A percentile compares a stretch with the other conserved stretches of the same genome.
Conservation (phyloP, 2,329 filamentous ascomycete genomes). For the Fusarium siculi region DNA sequence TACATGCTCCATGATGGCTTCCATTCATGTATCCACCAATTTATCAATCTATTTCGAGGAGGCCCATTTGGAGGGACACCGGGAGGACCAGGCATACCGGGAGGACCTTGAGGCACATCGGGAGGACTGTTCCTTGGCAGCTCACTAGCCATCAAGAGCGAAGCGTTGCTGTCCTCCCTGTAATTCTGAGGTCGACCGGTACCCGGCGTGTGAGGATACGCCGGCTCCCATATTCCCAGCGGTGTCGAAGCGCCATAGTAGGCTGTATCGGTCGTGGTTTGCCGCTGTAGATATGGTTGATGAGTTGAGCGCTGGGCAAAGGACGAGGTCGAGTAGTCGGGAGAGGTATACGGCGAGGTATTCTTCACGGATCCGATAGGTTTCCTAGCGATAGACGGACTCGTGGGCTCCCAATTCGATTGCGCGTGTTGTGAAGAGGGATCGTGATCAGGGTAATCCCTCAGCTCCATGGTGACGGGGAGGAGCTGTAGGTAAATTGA, state of each 20-base stretch:
- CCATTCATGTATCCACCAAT: constrained; percentile 37
- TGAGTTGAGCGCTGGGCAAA: constrained; percentile 21
- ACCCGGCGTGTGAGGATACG: constrained; percentile 5
- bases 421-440: constrained; percentile 17
- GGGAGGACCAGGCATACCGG: not conserved
- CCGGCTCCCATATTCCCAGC: constrained; percentile 33
- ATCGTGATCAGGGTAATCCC: constrained; percentile 25
- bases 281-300: constrained; percentile 22
- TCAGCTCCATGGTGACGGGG: constrained; percentile 31
- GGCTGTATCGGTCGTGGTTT: constrained; percentile 19
- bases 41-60: not conserved
- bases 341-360: constrained; percentile 17
- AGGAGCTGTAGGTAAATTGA: not conserved
- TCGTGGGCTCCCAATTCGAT: constrained; percentile 29
- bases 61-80: not conserved
- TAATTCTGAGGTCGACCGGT: constrained; percentile 18
- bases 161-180: constrained; percentile 32
- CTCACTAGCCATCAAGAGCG: constrained; percentile 16
- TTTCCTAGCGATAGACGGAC: constrained; percentile 33
- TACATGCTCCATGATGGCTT: constrained; percentile 43
- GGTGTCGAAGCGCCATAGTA: constrained; percentile 31
- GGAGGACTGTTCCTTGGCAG: constrained; percentile 5
- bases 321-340: constrained; percentile 15
- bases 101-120: not conserved
- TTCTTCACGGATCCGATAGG: constrained; percentile 12